Base-by-base conservation (phyloP, 164 flowering plant species). In the Umbilicus rupestris region DNA sequence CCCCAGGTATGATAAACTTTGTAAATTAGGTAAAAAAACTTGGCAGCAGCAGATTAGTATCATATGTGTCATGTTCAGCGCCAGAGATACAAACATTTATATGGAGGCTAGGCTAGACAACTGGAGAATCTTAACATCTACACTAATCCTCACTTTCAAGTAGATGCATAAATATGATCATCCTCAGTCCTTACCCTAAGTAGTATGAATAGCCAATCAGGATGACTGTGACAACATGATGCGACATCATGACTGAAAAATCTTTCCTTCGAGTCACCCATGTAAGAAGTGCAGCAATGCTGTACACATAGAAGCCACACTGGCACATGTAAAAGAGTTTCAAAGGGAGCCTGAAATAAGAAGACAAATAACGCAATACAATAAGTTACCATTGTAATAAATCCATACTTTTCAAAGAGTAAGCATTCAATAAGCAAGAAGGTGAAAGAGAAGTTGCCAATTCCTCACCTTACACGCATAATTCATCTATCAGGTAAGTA, bases 221-320 rank as follows among this genome's bases (percentile, higher is more conserved):
- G 74, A 84, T 44, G 64, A 85, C 87, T 33, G 98, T 91, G 68
- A 94, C 73, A 49, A 91, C 74, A 79, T 91, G 98, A 83, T 94
- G 97, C 64, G 96, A 83, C 97, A 94, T 87, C 98, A 91, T 94
- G 37, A 94, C 89, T 60, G 83, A 65, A 73, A 94, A 94, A 79
- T 94, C 98, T 70, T 87, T 91, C 74, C 97, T 75, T 66, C 96
- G 88, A 66, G 98, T 94, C 68, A 91, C 98, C 97, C 97, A 94
- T 65, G 71, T 73, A 52, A 91, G 82, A 42, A 94, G 85, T 14
- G 97, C 96, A 45, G 78, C 86, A 67, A 89, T 89, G 79, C 95
- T 84, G 72, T 86, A 90, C 35, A 81, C 31, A 75, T 91, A 91
- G 77, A 94, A 94, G 37, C 98, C 98, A 80, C 95, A 90, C 73